Percentiles rank a stretch among this genome's conserved stretches.
Evolutionary conservation across 768 basidiomycete genomes (phyloP).

Genomic region (Rhizopogon rudus): DNA sequence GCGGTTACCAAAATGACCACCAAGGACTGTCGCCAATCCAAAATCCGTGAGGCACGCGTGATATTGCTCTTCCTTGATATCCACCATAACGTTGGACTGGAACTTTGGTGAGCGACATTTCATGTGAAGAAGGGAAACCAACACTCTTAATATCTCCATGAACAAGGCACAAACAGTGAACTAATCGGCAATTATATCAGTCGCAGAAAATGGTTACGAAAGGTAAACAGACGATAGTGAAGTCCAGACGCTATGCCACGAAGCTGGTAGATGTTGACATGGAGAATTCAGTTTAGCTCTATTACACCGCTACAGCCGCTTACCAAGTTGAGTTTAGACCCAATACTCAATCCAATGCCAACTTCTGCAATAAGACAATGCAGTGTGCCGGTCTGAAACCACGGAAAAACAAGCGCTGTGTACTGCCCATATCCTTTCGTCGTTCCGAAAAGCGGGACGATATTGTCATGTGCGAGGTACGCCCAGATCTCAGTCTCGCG

Average conservation of each 20-base stretch:
- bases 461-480: constrained; percentile 10
- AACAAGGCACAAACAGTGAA: not conserved
- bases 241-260: not conserved
- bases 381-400: constrained; percentile 4
- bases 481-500: constrained; percentile 14
- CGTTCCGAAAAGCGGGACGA: constrained; percentile 12
- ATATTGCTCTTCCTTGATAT: constrained; percentile 20
- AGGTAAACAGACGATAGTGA: not conserved
- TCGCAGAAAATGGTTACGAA: not conserved
- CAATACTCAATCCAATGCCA: not conserved
- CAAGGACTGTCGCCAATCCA: constrained; percentile 33
- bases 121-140: not conserved
- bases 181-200: not conserved
- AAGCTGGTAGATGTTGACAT: not conserved
- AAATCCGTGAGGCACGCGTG: constrained; percentile 36
- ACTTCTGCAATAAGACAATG: not conserved
- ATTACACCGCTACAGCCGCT: not conserved
- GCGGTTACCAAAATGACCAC: constrained; percentile 16
- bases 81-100: constrained; percentile 39
- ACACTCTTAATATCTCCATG: constrained; percentile 2
- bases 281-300: not conserved
- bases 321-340: constrained; percentile 12
- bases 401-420: constrained; percentile 14
- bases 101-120: not conserved
- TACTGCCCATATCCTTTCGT: constrained; percentile 6